Percentiles rank a stretch among this genome's conserved stretches.
Conservation (phyloP, 345 rosid species). For the Ailanthus altissimus region DNA sequence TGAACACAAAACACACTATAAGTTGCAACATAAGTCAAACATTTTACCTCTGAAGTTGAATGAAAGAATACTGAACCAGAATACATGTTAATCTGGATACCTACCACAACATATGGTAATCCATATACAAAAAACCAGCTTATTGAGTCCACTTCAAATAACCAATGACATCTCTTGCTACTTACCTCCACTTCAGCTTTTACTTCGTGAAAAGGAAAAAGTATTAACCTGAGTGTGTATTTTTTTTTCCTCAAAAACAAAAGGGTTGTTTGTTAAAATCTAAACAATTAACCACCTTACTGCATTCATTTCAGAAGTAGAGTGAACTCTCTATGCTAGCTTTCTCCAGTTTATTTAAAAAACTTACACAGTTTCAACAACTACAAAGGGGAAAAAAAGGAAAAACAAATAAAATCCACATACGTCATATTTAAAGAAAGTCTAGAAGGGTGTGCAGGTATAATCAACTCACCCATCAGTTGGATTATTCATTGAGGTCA, state of each 20-base stretch:
- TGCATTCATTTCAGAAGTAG: background rate
- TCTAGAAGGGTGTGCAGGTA: background rate
- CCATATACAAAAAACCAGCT: background rate
- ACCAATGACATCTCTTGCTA: background rate
- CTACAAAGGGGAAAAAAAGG: background rate
- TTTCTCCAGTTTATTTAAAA: background rate
- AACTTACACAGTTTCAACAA: background rate
- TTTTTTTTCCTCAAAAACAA: background rate
- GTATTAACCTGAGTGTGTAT: background rate
- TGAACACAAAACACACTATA: background rate
- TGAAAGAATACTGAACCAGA: background rate
- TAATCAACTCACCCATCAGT: conserved; percentile 70
- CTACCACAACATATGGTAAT: background rate
- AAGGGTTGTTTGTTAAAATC: no score
- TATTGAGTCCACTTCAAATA: background rate
- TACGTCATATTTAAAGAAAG: background rate
- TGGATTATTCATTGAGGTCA: conserved; percentile 52
- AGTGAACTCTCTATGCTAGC: background rate
- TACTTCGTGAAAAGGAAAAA: background rate
- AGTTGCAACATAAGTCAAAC: background rate
- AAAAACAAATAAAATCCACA: background rate
- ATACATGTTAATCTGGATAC: background rate
- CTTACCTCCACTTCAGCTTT: no score
- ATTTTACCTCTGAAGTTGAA: background rate
- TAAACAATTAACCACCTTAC: background rate